Base-by-base conservation (phyloP, 2,329 filamentous ascomycete species). In the Trichoderma pleuroti region DNA sequence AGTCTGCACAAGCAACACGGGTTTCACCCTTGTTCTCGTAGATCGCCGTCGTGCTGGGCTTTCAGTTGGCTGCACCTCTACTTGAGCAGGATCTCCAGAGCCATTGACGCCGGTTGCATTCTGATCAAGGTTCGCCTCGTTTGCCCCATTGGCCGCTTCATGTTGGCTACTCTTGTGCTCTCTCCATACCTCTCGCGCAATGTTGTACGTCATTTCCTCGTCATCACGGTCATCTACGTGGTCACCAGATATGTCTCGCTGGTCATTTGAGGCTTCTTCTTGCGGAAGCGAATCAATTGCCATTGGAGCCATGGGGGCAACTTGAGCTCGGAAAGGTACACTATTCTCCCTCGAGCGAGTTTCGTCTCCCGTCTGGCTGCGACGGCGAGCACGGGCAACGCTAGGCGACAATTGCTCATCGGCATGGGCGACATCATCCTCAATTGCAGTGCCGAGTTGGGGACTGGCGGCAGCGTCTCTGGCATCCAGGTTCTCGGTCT, bases 1-100 rank as follows among this genome's bases (percentile, higher is more conserved):
- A 5, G 26, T 28, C 67, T 81, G 77, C 54, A 81, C 79, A 72
- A 83, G 84, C 69, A 80, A 84, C 21, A 83, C 84, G 11, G 83
- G 82, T 61, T 82, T 80, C 77, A 84, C 86, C 78, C 84, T 86
- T 56, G 80, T 79, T 68, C 80, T 77, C 36, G 80, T 81, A 39
- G 82, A 78, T 30, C 80, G 78, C 49, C 76, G 70, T 72, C 73
- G 77, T 72, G 77, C 78, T 28, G 72, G 71, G 59, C 68, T 72
- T n/a, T 68, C 28, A 21, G 52, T 65, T 8, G 72, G 42, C 21
- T 70, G 12, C 24, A 21, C 70, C 21, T 65, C 74, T 56, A 64
- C 59, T n/a, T 69, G 28, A 32, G 61, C 30, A 16, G 56, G 42
- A 21, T 68, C 57, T 52, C 57, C 42, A 49, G 59, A n/a, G n/a